Percentiles rank a stretch among this genome's conserved stretches.
These are phyloP conservation scores for Suhomyces sp. DNA, from an alignment of 805 yeast genomes.

Conservation along the genomic window DNA sequence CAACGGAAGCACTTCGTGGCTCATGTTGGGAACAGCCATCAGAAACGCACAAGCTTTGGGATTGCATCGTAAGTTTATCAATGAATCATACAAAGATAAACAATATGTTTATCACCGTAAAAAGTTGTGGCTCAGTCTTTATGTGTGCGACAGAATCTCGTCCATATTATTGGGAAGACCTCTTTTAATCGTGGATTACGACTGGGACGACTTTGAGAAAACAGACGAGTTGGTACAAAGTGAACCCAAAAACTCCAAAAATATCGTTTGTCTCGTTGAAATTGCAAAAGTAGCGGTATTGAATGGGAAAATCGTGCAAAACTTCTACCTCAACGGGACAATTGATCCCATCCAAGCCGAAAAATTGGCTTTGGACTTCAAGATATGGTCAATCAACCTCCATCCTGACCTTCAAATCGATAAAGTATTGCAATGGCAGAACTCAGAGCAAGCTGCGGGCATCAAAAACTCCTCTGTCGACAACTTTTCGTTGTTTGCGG, in stretches of 20 bases:
- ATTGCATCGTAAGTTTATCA: slow-evolving; percentile 35
- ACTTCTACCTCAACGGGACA: slow-evolving; percentile 29
- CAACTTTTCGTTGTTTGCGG: slow-evolving; percentile 22
- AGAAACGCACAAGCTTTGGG: slow-evolving; percentile 43
- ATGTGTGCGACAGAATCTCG: slow-evolving; percentile 32
- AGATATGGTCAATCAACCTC: slow-evolving; percentile 30
- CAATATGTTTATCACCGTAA: slow-evolving; percentile 28
- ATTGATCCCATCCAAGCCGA: slow-evolving; percentile 29
- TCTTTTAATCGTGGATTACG: slow-evolving; percentile 30
- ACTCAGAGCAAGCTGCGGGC: background rate
- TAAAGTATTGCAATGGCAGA: slow-evolving; percentile 13
- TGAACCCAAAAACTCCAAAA: slow-evolving; percentile 8
- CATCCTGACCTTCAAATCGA: slow-evolving; percentile 28
- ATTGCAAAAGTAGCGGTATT: slow-evolving; percentile 25
- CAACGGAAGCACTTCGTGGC: slow-evolving; percentile 42
- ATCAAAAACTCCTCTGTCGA: slow-evolving; percentile 3
- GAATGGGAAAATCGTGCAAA: slow-evolving; percentile 27
- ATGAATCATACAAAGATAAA: slow-evolving; percentile 32
- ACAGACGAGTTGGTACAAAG: slow-evolving; percentile 13
- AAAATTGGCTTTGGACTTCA: slow-evolving; percentile 33
- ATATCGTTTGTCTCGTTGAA: slow-evolving; percentile 24
- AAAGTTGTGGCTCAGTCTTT: slow-evolving; percentile 32
- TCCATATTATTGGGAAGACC: slow-evolving; percentile 38
- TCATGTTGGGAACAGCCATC: slow-evolving; percentile 41
- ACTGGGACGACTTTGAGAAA: slow-evolving; percentile 36